Conservation (phyloP, 2,329 filamentous ascomycete species). For the Paraphoma chrysanthemicola region DNA sequence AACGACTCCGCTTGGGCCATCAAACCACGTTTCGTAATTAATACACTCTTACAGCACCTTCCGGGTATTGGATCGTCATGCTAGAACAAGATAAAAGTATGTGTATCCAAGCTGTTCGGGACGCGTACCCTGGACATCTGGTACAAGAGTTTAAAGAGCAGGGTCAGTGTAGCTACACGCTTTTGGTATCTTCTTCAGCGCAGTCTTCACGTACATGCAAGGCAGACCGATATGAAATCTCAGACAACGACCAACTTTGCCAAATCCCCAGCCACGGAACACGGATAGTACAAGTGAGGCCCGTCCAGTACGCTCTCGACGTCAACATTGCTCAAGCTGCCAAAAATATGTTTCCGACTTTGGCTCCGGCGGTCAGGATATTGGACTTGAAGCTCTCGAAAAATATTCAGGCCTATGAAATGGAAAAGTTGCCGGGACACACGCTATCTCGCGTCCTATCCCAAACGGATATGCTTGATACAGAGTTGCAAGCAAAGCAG, state of each 20-base stretch:
- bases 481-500: constrained; percentile 14
- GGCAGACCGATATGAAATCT: too few relatives aligned
- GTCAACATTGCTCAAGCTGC: constrained; percentile 27
- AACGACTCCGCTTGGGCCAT: too few relatives aligned
- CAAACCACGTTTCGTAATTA: too few relatives aligned
- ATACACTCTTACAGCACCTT: too few relatives aligned
- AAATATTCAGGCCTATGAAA: constrained; percentile 30
- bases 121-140: constrained; percentile 2
- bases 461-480: constrained; percentile 3
- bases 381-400: constrained; percentile 16
- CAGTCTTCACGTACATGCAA: too few relatives aligned
- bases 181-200: constrained; percentile 2
- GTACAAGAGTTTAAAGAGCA: constrained; percentile 15
- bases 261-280: too few relatives aligned
- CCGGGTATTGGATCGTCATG: too few relatives aligned
- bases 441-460: constrained; percentile 25
- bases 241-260: too few relatives aligned
- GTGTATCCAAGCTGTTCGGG: neutral
- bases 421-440: constrained; percentile 32
- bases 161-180: constrained; percentile 18
- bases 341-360: constrained; percentile 20
- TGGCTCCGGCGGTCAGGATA: constrained; percentile 25
- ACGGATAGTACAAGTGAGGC: constrained; percentile 37
- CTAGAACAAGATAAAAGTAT: too few relatives aligned
- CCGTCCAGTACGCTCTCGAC: constrained; percentile 29